These are phyloP conservation scores for Ogataea saltuana DNA, from an alignment of 805 yeast genomes.

Conservation along the genomic window DNA sequence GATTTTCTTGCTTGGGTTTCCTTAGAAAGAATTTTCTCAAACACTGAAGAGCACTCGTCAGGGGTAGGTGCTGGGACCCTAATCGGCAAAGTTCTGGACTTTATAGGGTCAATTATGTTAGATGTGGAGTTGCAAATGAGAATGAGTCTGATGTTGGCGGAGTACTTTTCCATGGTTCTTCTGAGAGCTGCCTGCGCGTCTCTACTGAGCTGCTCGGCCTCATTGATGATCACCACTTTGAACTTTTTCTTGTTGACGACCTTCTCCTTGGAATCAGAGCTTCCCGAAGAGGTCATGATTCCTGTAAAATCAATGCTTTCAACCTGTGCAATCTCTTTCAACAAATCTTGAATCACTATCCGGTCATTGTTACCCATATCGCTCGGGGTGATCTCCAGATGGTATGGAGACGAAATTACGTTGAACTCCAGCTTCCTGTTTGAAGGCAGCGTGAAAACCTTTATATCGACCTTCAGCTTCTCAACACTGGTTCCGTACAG, in stretches of 20 bases:
- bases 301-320: slow-evolving; percentile 85
- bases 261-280: slow-evolving; percentile 26
- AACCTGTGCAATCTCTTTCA: slow-evolving; percentile 92
- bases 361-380: slow-evolving; percentile 97
- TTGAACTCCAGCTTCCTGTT: slow-evolving; percentile 85
- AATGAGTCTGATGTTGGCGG: slow-evolving; percentile 80
- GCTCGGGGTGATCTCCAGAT: slow-evolving; percentile 92
- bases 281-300: slow-evolving; percentile 43
- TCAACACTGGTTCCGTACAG: slow-evolving; percentile 83
- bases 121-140: slow-evolving; percentile 88
- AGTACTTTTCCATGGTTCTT: slow-evolving; percentile 94
- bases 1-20: slow-evolving; percentile 45
- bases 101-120: slow-evolving; percentile 89
- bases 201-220: slow-evolving; percentile 84
- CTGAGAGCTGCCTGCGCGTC: slow-evolving; percentile 96
- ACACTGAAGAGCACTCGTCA: slow-evolving; percentile 56
- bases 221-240: slow-evolving; percentile 83
- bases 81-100: slow-evolving; percentile 87
- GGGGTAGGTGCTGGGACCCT: slow-evolving; percentile 80
- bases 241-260: slow-evolving; percentile 49
- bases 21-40: slow-evolving; percentile 53
- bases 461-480: slow-evolving; percentile 84
- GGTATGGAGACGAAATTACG: slow-evolving; percentile 88
- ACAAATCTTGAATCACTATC: slow-evolving; percentile 88
- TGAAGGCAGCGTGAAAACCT: slow-evolving; percentile 72